Base-by-base conservation (phyloP, 352 stramenopile species). In the Halophytophthora batemanensis region DNA sequence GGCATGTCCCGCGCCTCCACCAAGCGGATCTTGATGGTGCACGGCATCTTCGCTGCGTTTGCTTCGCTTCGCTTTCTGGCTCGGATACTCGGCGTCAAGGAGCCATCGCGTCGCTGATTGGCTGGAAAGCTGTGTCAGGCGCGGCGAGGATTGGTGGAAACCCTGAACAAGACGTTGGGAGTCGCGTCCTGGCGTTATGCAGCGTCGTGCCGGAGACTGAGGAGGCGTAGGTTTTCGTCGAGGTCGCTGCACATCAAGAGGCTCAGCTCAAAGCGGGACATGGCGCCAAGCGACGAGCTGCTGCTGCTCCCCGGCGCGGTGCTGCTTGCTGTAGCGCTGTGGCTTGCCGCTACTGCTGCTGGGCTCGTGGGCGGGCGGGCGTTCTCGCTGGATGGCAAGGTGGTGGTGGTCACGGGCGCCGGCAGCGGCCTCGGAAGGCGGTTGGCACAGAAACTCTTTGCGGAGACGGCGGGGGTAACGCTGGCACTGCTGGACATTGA, bases 1-100 rank as follows among this genome's bases (percentile, higher is more conserved):
- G 87, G 87, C 65, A 96, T 82, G 52, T 90, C 84, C 19, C 87
- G 84, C 49, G 87, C 87, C 66, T 96, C 85, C 55, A 93, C 77
- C 13, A 96, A 69, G 21, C 83, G 82, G 64, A 96, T 93, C 75
- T 96, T 95, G 67, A 96, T 90, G 57, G 84, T 96, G 50, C 81
- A 96, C 48, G 87, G 86, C 87, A 96, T 96, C n/a, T 23, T 38
- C n/a, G n/a, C n/a, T n/a, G n/a, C n/a, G n/a, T n/a, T 8, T 7
- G 4, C 15, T 39, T 49, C 6, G 22, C 25, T 39, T 46, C 7
- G 12, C 21, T 36, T 46, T 33, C 3, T 6, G 15, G 15, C 7
- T 29, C 53, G 28, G 28, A 15, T 34, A 38, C 19, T n/a, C n/a
- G n/a, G n/a, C n/a, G n/a, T n/a, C n/a, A n/a, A n/a, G n/a, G 25